A percentile compares a stretch with the other conserved stretches of the same genome.
These are phyloP conservation scores for Arthrocladium fulminans DNA, from an alignment of 2,329 filamentous ascomycete genomes.

Conservation along the genomic window DNA sequence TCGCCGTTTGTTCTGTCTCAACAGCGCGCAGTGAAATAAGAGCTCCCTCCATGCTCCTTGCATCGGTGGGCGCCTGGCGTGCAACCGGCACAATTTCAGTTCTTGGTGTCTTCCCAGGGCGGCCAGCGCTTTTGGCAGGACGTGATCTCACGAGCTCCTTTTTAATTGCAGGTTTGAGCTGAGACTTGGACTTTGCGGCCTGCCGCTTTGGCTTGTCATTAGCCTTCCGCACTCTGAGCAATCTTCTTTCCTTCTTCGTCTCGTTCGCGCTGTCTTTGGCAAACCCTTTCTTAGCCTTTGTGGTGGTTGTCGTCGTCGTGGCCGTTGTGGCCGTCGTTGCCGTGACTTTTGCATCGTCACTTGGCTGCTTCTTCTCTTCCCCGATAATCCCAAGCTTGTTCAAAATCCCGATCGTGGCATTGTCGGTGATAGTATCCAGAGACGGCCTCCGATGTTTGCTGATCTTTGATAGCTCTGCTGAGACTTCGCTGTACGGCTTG, in stretches of 20 bases:
- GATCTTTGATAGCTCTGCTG: neutral
- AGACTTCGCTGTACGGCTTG: neutral
- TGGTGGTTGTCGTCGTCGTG: too few species aligned
- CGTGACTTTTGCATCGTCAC: neutral
- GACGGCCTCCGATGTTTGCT: neutral
- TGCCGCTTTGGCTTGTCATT: neutral
- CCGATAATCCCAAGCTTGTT: slow-evolving; percentile 47
- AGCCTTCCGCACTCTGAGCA: neutral
- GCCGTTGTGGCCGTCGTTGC: neutral
- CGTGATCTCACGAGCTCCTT: neutral
- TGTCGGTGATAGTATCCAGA: neutral
- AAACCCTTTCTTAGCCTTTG: too few species aligned
- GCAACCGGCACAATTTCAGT: neutral
- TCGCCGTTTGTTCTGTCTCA: slow-evolving; percentile 8
- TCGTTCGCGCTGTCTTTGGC: neutral
- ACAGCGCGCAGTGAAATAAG: neutral
- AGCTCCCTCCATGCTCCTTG: neutral
- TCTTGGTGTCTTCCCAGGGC: neutral
- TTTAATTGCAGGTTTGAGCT: too few species aligned
- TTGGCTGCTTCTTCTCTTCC: neutral
- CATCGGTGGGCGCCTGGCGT: neutral
- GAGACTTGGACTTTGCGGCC: neutral
- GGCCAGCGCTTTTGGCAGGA: neutral
- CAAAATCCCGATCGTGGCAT: slow-evolving; percentile 55
- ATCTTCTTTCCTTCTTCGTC: neutral